Base-by-base conservation (phyloP, 2,329 filamentous ascomycete species). In the Penicillium janthinellum region DNA sequence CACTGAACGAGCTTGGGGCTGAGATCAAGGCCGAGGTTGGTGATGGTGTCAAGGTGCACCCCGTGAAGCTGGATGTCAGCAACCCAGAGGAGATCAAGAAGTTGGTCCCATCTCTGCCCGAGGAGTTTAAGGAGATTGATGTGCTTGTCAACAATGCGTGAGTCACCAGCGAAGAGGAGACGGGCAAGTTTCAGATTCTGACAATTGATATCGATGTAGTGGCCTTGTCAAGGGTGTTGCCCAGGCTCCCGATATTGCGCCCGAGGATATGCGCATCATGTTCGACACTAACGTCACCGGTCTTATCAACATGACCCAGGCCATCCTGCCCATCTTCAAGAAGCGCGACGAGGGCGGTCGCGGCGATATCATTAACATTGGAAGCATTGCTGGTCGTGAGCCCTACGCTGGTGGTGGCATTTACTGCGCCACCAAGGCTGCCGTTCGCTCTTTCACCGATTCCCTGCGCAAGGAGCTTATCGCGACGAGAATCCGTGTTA, bases 121-220 rank as follows among this genome's bases (percentile, higher is more conserved):
- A 87, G 62, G 93, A 92, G 73, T 98, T 91, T 80, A 87, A 85
- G 75, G 87, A 92, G 28, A 90, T 98, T 65, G 86, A 98, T 75
- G 84, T 98, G 2, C 79, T 99, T 60, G 91, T 99, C 28, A 99
- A 99, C 80, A 98, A 98, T 82, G 94, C 94, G 91, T 96, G 77
- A 75, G 89, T 82, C 96, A 96, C 82, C 92, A 76, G 71, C 87
- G 39, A 38, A 17, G 79, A 20, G 20, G 10, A 20, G 6, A 7
- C 39, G 3, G 38, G 22, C 5, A 12, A 5, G 50, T 15, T 2
- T 3, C 45, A 45, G 31, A 42, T 61, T 31, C 57, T 65, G 44
- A 68, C 50, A 62, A 41, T 37, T 42, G 28, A 41, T 17, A 47
- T 35, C 5, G 17, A 38, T 54, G 10, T 31, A 95, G 91, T 50